Evolutionary conservation across 2,329 filamentous ascomycete species (phyloP), one percentile per base, ranked within the genome.

Genomic region (Nigrograna mackinnonii): DNA sequence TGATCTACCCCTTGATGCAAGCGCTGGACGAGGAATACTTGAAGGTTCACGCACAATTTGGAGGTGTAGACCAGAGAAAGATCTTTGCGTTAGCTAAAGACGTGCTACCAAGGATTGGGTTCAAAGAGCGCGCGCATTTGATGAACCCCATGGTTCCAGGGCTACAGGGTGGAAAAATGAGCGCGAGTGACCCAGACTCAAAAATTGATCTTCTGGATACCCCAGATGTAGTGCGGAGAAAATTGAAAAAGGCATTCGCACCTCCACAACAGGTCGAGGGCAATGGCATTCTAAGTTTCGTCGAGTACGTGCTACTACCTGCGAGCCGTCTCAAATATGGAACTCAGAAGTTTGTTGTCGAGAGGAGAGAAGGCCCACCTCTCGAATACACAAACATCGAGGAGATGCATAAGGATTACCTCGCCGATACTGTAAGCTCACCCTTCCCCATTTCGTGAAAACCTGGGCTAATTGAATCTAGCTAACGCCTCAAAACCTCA

Each of bases 201-300:
- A 96, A 96, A 73, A 95, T 97, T 53, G 94, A 97, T 63, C 78
- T 97, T n/a, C 80, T 97, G 14, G 94, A 97, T 62, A 54, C 80
- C 0, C 75, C 87, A 0, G 89, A 95, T 0, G 71, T 74, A 2
- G 86, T 97, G 12, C 75, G 79, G 55, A 90, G 87, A 76, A 70
- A 70, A 49, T 53, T 70, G 14, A 85, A 85, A 63, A 96, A 96
- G 70, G 91, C 92, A 0, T 82, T 86, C 49, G 88, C 87, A 17
- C 81, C 83, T 13, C 91, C 91, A 22, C 83, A 84, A 60, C 78
- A 86, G 19, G 78, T 89, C 4, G 89, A 95, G 57, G 87, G 86
- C 21, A 97, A 97, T 64, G 94, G 92, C 16, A 76, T 97, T 11
- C 74, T 97, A 38, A 83, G 87, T 2, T 91, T 97, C 49, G 85